Conservation (phyloP, 2,329 filamentous ascomycete genomes). For the Hypomyces rosellus region DNA sequence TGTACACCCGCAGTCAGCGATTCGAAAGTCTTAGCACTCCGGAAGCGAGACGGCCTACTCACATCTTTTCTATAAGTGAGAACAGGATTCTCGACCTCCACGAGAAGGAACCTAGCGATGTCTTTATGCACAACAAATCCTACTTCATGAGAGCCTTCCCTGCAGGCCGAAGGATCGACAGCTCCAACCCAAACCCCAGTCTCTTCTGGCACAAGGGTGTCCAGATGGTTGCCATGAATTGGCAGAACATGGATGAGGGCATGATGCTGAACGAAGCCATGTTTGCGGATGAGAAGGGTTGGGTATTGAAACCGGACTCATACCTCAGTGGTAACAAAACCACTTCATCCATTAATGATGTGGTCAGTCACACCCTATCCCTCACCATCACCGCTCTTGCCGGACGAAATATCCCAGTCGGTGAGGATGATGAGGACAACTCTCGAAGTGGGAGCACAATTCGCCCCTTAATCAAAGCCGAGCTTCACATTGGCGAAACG, state of each 20-base stretch:
- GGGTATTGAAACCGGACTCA: constrained; percentile 75
- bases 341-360: constrained; percentile 37
- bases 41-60: constrained; percentile 50
- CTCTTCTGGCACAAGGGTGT: constrained; percentile 89
- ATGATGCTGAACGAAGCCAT: constrained; percentile 98
- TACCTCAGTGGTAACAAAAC: constrained; percentile 51
- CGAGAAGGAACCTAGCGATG: constrained; percentile 59
- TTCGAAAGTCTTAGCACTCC: constrained; percentile 67
- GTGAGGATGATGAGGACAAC: constrained; percentile 23
- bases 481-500: constrained; percentile 66
- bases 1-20: constrained; percentile 82
- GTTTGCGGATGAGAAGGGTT: constrained; percentile 82
- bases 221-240: constrained; percentile 97
- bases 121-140: constrained; percentile 81
- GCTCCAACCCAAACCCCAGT: constrained; percentile 91
- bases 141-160: constrained; percentile 93
- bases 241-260: constrained; percentile 89
- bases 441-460: constrained; percentile 35
- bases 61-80: constrained; percentile 88
- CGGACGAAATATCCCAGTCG: constrained; percentile 58
- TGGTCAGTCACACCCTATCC: constrained; percentile 50
- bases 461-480: constrained; percentile 69
- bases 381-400: constrained; percentile 68
- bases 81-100: constrained; percentile 58
- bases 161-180: constrained; percentile 68